These are phyloP conservation scores for Melampsora americana DNA, from an alignment of 1,284 basidiomycete genomes.

Conservation along the genomic window DNA sequence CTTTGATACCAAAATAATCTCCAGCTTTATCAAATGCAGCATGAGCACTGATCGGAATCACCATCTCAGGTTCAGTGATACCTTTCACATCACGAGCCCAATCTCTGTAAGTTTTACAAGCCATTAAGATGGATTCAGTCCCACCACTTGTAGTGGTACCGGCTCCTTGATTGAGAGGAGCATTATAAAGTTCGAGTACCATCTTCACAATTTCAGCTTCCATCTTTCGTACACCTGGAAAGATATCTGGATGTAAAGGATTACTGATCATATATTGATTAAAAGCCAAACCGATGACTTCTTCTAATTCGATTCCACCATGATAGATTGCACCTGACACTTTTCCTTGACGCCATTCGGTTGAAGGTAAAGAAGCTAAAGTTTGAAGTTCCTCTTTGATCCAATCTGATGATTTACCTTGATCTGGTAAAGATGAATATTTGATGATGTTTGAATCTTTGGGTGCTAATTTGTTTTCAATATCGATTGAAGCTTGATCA, in stretches of 20 bases:
- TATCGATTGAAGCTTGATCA: slow-evolving; percentile 56
- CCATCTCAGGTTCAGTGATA: slow-evolving; percentile 88
- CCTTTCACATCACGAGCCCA: slow-evolving; percentile 83
- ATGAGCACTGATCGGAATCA: slow-evolving; percentile 80
- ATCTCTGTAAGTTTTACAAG: slow-evolving; percentile 87
- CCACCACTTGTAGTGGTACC: slow-evolving; percentile 93
- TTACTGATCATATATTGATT: slow-evolving; percentile 61
- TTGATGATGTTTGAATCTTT: slow-evolving; percentile 63
- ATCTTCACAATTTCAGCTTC: slow-evolving; percentile 95
- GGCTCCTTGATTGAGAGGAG: slow-evolving; percentile 68
- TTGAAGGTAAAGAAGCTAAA: slow-evolving; percentile 63
- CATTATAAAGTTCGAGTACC: slow-evolving; percentile 66
- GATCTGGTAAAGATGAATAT: slow-evolving; percentile 65
- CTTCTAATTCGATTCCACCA: slow-evolving; percentile 48
- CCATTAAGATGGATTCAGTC: slow-evolving; percentile 93
- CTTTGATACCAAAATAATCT: slow-evolving; percentile 85
- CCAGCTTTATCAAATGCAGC: slow-evolving; percentile 93
- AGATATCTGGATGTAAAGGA: slow-evolving; percentile 91
- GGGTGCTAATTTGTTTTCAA: slow-evolving; percentile 63
- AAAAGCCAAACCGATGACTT: slow-evolving; percentile 50
- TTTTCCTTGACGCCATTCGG: slow-evolving; percentile 70
- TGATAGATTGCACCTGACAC: slow-evolving; percentile 55
- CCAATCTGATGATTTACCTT: slow-evolving; percentile 71
- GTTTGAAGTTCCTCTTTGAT: slow-evolving; percentile 72
- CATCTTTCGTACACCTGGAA: slow-evolving; percentile 90